phyloP scores from a whole-genome alignment of 177 flowering plant species.

The Vitis hybrid region DNA sequence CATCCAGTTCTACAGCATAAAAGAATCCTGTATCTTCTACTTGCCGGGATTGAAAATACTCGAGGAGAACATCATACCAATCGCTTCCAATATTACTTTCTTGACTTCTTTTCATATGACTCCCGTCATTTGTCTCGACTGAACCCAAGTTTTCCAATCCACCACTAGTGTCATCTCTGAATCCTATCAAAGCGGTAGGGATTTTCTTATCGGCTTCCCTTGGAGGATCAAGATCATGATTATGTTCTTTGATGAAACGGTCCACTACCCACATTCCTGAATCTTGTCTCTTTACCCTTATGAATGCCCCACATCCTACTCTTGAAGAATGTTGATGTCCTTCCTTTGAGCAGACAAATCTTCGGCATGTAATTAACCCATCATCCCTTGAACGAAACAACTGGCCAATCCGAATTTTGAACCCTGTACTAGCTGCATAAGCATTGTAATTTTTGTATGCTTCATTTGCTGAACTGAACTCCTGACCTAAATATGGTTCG shows the following conservation, averaged over 20 bases:
- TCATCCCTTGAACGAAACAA: conserved; percentile 57
- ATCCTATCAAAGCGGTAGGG: conserved; percentile 20
- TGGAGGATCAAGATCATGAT: conserved; percentile 41
- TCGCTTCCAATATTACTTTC: conserved; percentile 44
- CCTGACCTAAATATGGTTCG: conserved; percentile 51
- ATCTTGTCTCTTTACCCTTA: conserved; percentile 60
- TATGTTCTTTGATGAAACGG: conserved; percentile 53
- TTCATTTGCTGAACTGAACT: conserved; percentile 51
- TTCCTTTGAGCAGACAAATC: conserved; percentile 73
- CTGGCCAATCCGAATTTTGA: conserved; percentile 60
- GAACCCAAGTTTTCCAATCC: conserved; percentile 34
- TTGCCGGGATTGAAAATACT: conserved; percentile 58
- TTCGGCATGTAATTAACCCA: conserved; percentile 54
- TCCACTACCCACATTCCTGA: conserved; percentile 61
- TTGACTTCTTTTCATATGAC: conserved; percentile 19
- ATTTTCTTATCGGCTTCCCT: conserved; percentile 19
- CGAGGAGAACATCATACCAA: conserved; percentile 53
- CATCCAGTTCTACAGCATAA: conserved; percentile 45
- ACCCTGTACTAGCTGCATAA: conserved; percentile 47
- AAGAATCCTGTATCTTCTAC: conserved; percentile 63
- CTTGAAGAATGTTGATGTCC: conserved; percentile 66
- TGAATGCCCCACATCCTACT: conserved; percentile 60
- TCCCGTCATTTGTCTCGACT: conserved; percentile 23
- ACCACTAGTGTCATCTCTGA: conserved; percentile 29
- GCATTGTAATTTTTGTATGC: conserved; percentile 47